Percentiles rank a stretch among this genome's conserved stretches.
phyloP scores from a whole-genome alignment of 2,329 filamentous ascomycete species.

The Massarina eburnea region DNA sequence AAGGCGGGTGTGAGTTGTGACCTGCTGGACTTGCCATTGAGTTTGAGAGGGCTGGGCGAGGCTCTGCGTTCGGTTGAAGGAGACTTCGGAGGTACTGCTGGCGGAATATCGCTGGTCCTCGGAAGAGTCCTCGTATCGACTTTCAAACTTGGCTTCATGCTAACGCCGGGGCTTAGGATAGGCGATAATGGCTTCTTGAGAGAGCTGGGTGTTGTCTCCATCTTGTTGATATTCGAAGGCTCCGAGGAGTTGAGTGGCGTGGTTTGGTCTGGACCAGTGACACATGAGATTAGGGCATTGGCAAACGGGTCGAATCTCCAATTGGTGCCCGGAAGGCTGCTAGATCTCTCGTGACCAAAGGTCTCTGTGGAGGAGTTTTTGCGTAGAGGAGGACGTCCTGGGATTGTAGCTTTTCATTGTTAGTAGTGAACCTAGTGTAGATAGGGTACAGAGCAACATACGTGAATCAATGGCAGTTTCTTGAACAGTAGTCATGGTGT shows the following conservation, averaged over 20 bases:
- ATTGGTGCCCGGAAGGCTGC: constrained; percentile 41
- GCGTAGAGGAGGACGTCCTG: constrained; percentile 43
- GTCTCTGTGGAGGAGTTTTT: constrained; percentile 32
- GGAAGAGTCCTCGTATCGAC: constrained; percentile 27
- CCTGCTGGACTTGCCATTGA: constrained; percentile 34
- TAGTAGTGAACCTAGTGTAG: constrained; percentile 9
- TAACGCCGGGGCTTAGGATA: constrained; percentile 39
- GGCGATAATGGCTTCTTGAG: constrained; percentile 28
- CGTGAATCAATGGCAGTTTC: constrained; percentile 44
- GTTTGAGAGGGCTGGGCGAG: constrained; percentile 36
- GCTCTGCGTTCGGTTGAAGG: constrained; percentile 35
- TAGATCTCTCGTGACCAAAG: constrained; percentile 43
- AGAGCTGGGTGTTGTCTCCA: constrained; percentile 9
- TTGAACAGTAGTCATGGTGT: constrained; percentile 43
- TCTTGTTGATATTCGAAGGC: constrained; percentile 10
- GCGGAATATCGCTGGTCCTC: constrained; percentile 28
- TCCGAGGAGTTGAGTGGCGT: constrained; percentile 18
- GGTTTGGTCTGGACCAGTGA: constrained; percentile 37
- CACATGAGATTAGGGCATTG: constrained; percentile 43
- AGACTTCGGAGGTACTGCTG: constrained; percentile 43
- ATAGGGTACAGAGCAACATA: constrained; percentile 23
- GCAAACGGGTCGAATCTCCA: constrained; percentile 44
- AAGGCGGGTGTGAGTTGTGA: constrained; percentile 36
- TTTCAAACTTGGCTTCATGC: constrained; percentile 33
- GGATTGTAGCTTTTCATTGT: constrained; percentile 40